These are phyloP conservation scores for Emericellopsis terricola DNA, from an alignment of 495 filamentous ascomycete species.

Conservation along the genomic window DNA sequence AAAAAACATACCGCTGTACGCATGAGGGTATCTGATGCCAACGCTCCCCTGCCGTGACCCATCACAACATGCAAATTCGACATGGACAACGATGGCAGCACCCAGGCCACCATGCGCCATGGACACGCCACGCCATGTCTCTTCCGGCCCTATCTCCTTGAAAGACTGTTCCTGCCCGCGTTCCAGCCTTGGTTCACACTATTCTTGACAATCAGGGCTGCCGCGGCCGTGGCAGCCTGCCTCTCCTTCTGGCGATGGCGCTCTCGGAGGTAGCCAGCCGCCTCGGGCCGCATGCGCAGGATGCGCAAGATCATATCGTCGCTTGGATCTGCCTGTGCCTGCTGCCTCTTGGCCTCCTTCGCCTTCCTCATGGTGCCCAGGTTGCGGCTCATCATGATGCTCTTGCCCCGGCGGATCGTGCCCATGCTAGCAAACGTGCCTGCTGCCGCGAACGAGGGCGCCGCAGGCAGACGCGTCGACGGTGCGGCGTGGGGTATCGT, in stretches of 20 bases:
- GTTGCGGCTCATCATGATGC: conserved; percentile 87
- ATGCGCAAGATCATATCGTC: conserved; percentile 98
- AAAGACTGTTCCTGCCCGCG: conserved; percentile 27
- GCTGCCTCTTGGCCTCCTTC: conserved; percentile 88
- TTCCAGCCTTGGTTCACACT: conserved; percentile 48
- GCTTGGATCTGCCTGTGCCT: conserved; percentile 89
- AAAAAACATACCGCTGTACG: conserved; percentile 1
- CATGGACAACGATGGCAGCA: conserved; percentile 1
- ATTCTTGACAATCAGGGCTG: conserved; percentile 86
- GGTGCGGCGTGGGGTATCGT: conserved; percentile 13
- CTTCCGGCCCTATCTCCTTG: conserved; percentile 4
- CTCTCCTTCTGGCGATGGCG: conserved; percentile 86
- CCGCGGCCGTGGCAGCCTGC: conserved; percentile 73
- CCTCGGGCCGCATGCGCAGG: conserved; percentile 88
- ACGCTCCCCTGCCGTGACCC: not conserved
- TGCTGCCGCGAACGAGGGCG: conserved; percentile 35
- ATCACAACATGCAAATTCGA: conserved; percentile 1
- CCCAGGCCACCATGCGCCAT: not conserved
- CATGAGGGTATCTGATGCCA: conserved; percentile 3
- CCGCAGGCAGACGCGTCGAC: conserved; percentile 56
- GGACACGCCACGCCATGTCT: not conserved
- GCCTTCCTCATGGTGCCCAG: conserved; percentile 89
- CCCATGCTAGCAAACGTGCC: conserved; percentile 50
- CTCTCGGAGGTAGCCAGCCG: conserved; percentile 76
- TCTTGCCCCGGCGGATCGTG: conserved; percentile 66